Conservation (phyloP, 169 alveolate genomes). For the Plasmodium cynomolgi region DNA sequence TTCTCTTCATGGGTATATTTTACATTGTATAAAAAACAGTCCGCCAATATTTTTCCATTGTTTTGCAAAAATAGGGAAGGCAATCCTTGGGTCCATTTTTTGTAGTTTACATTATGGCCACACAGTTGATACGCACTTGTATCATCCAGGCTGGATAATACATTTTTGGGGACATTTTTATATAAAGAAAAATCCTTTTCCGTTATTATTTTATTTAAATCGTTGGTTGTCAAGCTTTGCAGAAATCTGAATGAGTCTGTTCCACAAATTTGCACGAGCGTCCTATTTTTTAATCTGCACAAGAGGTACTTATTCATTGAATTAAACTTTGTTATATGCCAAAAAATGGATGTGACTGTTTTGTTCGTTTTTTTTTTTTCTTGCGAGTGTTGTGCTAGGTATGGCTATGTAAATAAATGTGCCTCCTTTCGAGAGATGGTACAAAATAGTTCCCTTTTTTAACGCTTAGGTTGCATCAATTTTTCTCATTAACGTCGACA, state of each 20-base stretch:
- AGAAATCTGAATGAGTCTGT: constrained; percentile 80
- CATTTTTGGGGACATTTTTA: constrained; percentile 30
- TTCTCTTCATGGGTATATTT: constrained; percentile 19
- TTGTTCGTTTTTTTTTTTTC: background rate
- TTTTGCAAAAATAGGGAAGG: constrained; percentile 79
- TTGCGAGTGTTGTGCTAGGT: background rate
- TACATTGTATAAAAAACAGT: constrained; percentile 76
- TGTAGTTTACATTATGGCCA: constrained; percentile 8
- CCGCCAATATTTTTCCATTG: constrained; percentile 81
- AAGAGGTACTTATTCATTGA: constrained; percentile 65
- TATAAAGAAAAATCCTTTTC: constrained; percentile 32
- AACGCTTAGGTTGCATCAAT: background rate
- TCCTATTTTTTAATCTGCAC: constrained; percentile 74
- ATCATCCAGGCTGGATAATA: constrained; percentile 27
- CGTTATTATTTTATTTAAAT: constrained; percentile 64
- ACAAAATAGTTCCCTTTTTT: background rate
- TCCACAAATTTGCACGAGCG: constrained; percentile 76
- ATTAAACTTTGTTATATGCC: background rate
- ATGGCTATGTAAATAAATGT: background rate
- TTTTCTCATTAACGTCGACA: background rate
- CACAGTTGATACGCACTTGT: constrained; percentile 1
- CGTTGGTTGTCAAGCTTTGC: constrained; percentile 81
- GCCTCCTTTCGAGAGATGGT: background rate
- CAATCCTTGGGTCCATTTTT: constrained; percentile 24
- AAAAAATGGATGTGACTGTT: background rate